Percentiles rank a stretch among this genome's conserved stretches.
These are phyloP conservation scores for Ophiostoma perfectum DNA, from an alignment of 2,329 filamentous ascomycete genomes.

Conservation along the genomic window DNA sequence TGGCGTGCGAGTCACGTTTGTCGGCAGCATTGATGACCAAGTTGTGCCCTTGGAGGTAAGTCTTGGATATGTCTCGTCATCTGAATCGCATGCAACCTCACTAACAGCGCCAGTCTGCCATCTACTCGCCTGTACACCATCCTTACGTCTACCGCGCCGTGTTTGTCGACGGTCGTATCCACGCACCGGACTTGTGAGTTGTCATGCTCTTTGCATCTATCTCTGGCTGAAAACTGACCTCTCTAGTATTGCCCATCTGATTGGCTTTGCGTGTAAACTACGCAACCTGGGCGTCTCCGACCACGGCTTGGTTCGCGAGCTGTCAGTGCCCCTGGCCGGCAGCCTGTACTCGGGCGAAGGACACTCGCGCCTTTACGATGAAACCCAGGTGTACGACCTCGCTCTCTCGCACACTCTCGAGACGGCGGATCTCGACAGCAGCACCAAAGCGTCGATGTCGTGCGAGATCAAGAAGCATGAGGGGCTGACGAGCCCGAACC, in stretches of 20 bases:
- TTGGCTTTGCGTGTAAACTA: slow-evolving; percentile 88
- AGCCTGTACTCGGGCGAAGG: slow-evolving; percentile 89
- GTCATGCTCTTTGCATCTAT: background rate
- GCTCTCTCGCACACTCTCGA: slow-evolving; percentile 69
- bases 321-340: slow-evolving; percentile 81
- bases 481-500: slow-evolving; percentile 58
- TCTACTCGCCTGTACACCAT: slow-evolving; percentile 78
- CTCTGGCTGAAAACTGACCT: background rate
- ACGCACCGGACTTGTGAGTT: slow-evolving; percentile 78
- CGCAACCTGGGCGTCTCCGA: slow-evolving; percentile 90
- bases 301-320: slow-evolving; percentile 85
- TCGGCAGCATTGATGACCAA: slow-evolving; percentile 95
- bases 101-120: slow-evolving; percentile 57
- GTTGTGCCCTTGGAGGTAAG: slow-evolving; percentile 81
- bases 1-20: slow-evolving; percentile 77
- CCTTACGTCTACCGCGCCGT: slow-evolving; percentile 94
- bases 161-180: slow-evolving; percentile 87
- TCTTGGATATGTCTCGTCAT: background rate
- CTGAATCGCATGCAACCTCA: background rate
- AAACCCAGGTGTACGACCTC: slow-evolving; percentile 76
- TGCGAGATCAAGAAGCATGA: slow-evolving; percentile 51
- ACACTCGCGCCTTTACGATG: slow-evolving; percentile 89
- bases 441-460: background rate
- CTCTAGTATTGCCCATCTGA: slow-evolving; percentile 69
- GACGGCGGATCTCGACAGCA: slow-evolving; percentile 48